Evolutionary conservation across 805 yeast genomes (phyloP), one percentile per base, ranked within the genome.

Genomic region (Yamadazyma tumulicola): DNA sequence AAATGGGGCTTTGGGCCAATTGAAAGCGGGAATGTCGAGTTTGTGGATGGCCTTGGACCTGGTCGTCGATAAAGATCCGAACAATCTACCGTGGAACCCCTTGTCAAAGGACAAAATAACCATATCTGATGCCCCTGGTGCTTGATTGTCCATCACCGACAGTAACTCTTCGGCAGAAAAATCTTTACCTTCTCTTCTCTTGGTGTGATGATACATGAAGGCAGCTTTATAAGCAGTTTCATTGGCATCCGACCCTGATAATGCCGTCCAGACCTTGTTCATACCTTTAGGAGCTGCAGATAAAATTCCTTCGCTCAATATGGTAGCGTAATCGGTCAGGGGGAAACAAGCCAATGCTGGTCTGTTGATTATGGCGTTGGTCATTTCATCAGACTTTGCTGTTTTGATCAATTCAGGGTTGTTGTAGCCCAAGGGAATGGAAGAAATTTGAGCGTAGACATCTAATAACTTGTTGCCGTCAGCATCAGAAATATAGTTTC

Each of bases 211-310:
- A 54, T 73, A 76, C 75, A 79, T 77, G 52, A 77, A 77, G 1
- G 83, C 85, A 11, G 86, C 86, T 48, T 79, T 79, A 59, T 69
- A 78, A 1, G 86, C 86, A 40, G 79, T 68, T 53, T 79, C 86
- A 46, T 79, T 79, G 35, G 85, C 85, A 55, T 75, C 79, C 2
- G 85, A 77, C 31, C 86, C 85, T 12, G 80, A 69, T 32, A 77
- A 66, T 6, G 81, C 81, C 12, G 84, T 76, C 80, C 84, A 77
- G 14, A 79, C 75, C 42, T 70, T 64, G 36, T 59, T 55, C 54
- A 74, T 70, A 9, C 84, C 84, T 35, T 72, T 68, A 35, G 85
- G 86, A 23, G 85, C 85, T 33, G 77, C 81, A 17, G 77, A 72
- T 44, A 79, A 61, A 28, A 79, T 61, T 10, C 75, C 72, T 13